Conservation (phyloP, 2,329 filamentous ascomycete genomes). For the Exophiala xenobiotica region DNA sequence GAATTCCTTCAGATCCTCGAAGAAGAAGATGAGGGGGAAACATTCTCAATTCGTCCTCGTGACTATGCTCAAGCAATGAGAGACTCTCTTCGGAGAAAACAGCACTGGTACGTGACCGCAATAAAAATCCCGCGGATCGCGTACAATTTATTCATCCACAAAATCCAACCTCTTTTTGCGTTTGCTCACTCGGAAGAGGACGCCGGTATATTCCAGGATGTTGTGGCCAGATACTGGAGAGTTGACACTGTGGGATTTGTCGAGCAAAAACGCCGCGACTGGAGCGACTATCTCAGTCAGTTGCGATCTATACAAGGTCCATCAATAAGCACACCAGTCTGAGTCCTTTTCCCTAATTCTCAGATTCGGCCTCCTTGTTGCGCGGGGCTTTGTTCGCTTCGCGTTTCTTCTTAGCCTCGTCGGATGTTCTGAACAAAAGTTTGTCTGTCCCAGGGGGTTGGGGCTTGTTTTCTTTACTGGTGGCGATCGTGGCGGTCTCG, state of each 20-base stretch:
- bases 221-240: constrained; percentile 7
- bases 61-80: constrained; percentile 4
- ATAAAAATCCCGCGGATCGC: not conserved
- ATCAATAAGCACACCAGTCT: not conserved
- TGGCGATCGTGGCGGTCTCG: no score
- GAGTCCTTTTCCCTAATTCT: not conserved
- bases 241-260: not conserved
- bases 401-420: constrained; percentile 3
- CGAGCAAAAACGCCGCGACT: constrained; percentile 1
- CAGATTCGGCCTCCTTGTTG: constrained; percentile 5
- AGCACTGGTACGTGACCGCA: constrained; percentile 11
- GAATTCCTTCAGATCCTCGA: constrained; percentile 30
- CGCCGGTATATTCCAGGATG: constrained; percentile 2
- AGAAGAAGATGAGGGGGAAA: constrained; percentile 24
- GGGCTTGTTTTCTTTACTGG: not conserved
- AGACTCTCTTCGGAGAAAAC: constrained; percentile 3
- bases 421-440: not conserved
- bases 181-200: constrained; percentile 1
- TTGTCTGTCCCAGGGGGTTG: not conserved
- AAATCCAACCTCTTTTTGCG: constrained; percentile 4
- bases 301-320: not conserved
- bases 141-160: constrained; percentile 3
- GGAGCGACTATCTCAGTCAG: not conserved
- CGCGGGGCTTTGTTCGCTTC: not conserved
- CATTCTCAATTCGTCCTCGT: not conserved